Percentiles rank a stretch among this genome's conserved stretches.
phyloP scores from a whole-genome alignment of 2,329 filamentous ascomycete species.

The Colletotrichum kahawae region DNA sequence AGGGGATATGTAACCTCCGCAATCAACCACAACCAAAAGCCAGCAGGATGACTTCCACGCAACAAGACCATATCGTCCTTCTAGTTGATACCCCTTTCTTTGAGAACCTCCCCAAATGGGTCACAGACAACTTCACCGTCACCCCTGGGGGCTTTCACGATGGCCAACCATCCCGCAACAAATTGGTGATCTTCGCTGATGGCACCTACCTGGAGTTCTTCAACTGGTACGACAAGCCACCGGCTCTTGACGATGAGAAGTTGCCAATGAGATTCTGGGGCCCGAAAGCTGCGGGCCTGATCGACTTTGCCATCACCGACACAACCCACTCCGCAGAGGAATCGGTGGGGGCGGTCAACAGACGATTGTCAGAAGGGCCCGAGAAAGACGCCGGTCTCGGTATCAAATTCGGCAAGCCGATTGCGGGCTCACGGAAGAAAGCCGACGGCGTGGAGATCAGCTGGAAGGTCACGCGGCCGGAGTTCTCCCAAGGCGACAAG shows the following conservation, averaged over 20 bases:
- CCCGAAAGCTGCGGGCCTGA: accelerated
- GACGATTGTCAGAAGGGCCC: neutral
- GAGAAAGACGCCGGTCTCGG: neutral
- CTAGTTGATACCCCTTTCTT: neutral
- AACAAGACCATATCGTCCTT: neutral
- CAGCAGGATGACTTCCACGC: neutral
- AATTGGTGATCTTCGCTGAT: neutral
- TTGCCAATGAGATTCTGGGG: neutral
- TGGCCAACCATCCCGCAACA: neutral
- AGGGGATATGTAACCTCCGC: neutral
- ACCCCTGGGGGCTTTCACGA: neutral
- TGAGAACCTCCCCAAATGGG: neutral
- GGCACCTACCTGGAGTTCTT: neutral
- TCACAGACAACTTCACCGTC: neutral
- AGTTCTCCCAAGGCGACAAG: neutral
- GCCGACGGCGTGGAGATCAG: neutral
- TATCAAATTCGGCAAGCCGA: neutral
- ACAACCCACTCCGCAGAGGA: neutral
- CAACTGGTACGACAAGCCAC: neutral
- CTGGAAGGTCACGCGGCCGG: neutral
- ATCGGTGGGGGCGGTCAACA: neutral
- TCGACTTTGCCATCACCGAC: neutral
- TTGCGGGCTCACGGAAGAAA: neutral
- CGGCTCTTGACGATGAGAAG: accelerated
- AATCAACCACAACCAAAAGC: neutral